Evolutionary conservation across 2,329 filamentous ascomycete species (phyloP).

Genomic region (Cladosporium sp.): DNA sequence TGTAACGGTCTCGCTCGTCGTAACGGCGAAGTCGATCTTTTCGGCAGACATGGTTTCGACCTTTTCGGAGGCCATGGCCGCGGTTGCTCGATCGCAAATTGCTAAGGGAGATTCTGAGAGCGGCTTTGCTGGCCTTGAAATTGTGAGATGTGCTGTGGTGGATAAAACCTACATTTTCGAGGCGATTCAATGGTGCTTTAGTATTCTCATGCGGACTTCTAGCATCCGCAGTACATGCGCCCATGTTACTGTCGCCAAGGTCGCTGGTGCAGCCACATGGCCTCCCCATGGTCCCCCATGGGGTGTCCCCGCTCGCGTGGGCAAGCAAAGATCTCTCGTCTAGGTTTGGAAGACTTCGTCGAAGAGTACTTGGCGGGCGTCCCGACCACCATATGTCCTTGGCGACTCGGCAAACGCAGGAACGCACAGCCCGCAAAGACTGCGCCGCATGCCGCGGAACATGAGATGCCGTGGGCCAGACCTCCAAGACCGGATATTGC

Average conservation of each 20-base stretch:
- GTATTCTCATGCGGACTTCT: background rate
- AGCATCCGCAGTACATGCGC: background rate
- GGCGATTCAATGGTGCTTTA: background rate
- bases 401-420: background rate
- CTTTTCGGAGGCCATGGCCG: constrained; percentile 13
- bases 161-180: background rate
- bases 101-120: background rate
- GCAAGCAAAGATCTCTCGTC: background rate
- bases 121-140: background rate
- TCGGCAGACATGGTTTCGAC: constrained; percentile 21
- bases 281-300: background rate
- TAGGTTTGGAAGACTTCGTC: background rate
- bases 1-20: constrained; percentile 29
- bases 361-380: constrained; percentile 6
- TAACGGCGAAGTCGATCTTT: constrained; percentile 33
- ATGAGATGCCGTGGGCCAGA: background rate
- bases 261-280: constrained; percentile 1
- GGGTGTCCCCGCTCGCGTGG: constrained; percentile 9
- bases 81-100: background rate
- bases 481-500: too few species aligned
- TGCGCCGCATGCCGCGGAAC: background rate
- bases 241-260: constrained; percentile 3
- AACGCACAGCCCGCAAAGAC: background rate
- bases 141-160: background rate
- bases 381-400: background rate